These are phyloP conservation scores for Lenwebbia sp. DNA, from an alignment of 345 rosid species.

Conservation along the genomic window DNA sequence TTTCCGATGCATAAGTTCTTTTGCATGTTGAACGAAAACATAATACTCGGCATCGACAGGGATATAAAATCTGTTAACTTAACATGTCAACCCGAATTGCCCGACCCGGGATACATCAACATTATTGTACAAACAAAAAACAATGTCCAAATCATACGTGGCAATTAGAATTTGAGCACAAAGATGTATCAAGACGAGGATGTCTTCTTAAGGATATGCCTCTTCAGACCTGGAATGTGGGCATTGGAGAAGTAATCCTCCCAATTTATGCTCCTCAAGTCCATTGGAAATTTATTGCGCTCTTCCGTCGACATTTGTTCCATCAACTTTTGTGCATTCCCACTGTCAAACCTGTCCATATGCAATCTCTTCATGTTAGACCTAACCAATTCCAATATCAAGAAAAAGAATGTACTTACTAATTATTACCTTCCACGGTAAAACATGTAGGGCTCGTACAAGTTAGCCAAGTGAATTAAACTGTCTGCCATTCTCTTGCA, in stretches of 20 bases:
- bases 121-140: not conserved
- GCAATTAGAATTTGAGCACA: too few relatives aligned
- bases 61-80: too few relatives aligned
- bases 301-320: constrained; percentile 22
- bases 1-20: not conserved
- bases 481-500: not conserved
- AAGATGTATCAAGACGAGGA: not conserved
- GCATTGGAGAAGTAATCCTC: constrained; percentile 15
- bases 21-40: too few relatives aligned
- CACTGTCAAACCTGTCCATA: constrained; percentile 21
- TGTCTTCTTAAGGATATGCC: not conserved
- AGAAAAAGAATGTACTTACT: too few relatives aligned
- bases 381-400: not conserved
- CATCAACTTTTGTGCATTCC: constrained; percentile 11
- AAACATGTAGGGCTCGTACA: constrained; percentile 2
- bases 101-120: not conserved
- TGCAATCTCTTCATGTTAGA: not conserved
- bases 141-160: too few relatives aligned
- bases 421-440: constrained; percentile 1
- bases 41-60: too few relatives aligned
- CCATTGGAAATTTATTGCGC: constrained; percentile 10
- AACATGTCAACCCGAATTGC: too few relatives aligned
- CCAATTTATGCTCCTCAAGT: constrained; percentile 24
- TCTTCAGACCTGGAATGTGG: constrained; percentile 20
- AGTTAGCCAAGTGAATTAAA: not conserved